Evolutionary conservation across 441 rosid genomes (phyloP).

Genomic region (Gossypium schwendimanii): DNA sequence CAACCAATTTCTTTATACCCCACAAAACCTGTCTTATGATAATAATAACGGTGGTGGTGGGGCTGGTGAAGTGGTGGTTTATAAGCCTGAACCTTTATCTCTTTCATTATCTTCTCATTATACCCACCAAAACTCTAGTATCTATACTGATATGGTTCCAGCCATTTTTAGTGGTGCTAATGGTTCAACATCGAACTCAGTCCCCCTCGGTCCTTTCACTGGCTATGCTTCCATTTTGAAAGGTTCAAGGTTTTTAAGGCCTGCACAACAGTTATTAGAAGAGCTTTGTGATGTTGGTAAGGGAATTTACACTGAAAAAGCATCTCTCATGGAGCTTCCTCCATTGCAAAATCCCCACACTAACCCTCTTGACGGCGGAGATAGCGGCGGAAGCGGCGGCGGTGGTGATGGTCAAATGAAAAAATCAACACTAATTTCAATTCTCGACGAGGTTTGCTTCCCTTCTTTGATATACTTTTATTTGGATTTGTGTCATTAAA

Average conservation of each 20-base stretch:
- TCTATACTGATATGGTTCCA: slow-evolving; percentile 28
- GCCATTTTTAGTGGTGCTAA: slow-evolving; percentile 23
- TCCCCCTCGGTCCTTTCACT: slow-evolving; percentile 62
- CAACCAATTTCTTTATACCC: slow-evolving; percentile 29
- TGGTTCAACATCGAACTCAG: slow-evolving; percentile 33
- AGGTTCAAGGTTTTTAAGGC: slow-evolving; percentile 75
- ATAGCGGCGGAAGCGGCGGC: slow-evolving; percentile 23
- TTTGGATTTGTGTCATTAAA: too few relatives aligned
- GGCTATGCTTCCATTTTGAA: slow-evolving; percentile 78
- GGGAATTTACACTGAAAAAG: slow-evolving; percentile 41
- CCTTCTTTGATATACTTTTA: background rate
- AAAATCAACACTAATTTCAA: slow-evolving; percentile 68
- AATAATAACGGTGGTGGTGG: slow-evolving; percentile 10
- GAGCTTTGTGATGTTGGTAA: slow-evolving; percentile 67
- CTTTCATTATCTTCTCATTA: slow-evolving; percentile 67
- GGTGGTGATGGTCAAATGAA: slow-evolving; percentile 45
- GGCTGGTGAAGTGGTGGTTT: slow-evolving; percentile 8
- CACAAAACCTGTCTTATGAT: slow-evolving; percentile 35
- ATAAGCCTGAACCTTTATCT: slow-evolving; percentile 28
- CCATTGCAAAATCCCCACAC: slow-evolving; percentile 25
- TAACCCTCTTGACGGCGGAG: slow-evolving; percentile 20
- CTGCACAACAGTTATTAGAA: slow-evolving; percentile 73
- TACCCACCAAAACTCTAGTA: slow-evolving; percentile 27
- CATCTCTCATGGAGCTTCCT: slow-evolving; percentile 48
- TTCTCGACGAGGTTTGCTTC: slow-evolving; percentile 76